These are phyloP conservation scores for Sporisorium scitamineum DNA, from an alignment of 1,284 basidiomycete genomes.

Conservation along the genomic window DNA sequence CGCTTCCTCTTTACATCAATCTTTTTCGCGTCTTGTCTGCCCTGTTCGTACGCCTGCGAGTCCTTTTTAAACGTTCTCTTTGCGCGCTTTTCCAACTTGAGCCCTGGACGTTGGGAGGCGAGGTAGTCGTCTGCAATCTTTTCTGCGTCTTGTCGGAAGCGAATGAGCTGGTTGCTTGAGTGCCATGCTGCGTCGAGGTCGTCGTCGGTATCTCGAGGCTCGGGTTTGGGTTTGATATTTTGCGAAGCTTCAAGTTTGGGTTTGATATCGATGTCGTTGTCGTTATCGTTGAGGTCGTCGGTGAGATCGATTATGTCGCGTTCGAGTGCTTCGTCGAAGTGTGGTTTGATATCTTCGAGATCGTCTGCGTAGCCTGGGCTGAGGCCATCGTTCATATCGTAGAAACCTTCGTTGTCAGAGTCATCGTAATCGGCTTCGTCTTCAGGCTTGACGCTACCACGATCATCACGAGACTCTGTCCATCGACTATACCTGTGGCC, in stretches of 20 bases:
- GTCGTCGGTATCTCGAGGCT: slow-evolving; percentile 19
- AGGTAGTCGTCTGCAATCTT: slow-evolving; percentile 54
- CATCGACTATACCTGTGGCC: slow-evolving; percentile 16
- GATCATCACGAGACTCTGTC: not conserved
- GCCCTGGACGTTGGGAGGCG: slow-evolving; percentile 23
- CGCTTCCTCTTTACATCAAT: slow-evolving; percentile 54
- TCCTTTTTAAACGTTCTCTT: slow-evolving; percentile 35
- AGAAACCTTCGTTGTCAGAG: slow-evolving; percentile 21
- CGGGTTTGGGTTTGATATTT: slow-evolving; percentile 28
- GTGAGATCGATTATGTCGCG: slow-evolving; percentile 24
- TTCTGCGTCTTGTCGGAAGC: slow-evolving; percentile 48
- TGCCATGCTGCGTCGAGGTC: slow-evolving; percentile 38
- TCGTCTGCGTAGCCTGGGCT: not conserved
- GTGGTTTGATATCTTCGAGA: slow-evolving; percentile 28
- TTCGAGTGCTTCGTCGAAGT: slow-evolving; percentile 28
- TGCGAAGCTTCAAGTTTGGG: slow-evolving; percentile 19
- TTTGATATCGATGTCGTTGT: slow-evolving; percentile 18
- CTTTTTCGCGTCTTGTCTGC: slow-evolving; percentile 39
- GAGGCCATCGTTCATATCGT: slow-evolving; percentile 6
- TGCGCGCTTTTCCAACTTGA: slow-evolving; percentile 45
- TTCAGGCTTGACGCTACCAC: slow-evolving; percentile 2
- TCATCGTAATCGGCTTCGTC: slow-evolving; percentile 1
- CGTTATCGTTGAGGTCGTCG: slow-evolving; percentile 2
- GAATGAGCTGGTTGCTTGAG: slow-evolving; percentile 41
- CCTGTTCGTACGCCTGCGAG: slow-evolving; percentile 40